These are phyloP conservation scores for Neurospora sp. DNA, from an alignment of 495 filamentous ascomycete genomes.

Conservation along the genomic window DNA sequence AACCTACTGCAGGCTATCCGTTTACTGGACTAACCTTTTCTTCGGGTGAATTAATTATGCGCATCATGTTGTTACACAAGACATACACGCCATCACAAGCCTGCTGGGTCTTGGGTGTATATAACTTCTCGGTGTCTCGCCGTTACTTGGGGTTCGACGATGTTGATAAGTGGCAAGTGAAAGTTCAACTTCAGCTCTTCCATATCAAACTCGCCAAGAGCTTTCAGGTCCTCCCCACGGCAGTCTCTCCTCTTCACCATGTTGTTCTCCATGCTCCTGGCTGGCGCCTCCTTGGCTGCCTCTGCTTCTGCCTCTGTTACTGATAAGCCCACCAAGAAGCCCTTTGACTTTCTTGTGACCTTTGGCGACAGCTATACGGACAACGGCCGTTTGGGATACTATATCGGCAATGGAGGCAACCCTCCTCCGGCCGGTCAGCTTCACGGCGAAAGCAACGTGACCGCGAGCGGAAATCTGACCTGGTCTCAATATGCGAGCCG, in stretches of 20 bases:
- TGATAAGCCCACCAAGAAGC: not conserved
- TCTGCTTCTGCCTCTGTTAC: slow-evolving; percentile 3
- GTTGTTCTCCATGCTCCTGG: slow-evolving; percentile 16
- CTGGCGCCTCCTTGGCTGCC: slow-evolving; percentile 13
- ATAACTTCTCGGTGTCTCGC: not conserved
- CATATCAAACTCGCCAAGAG: not conserved
- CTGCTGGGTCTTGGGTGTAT: not conserved
- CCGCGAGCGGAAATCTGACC: slow-evolving; percentile 52
- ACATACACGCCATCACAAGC: not conserved
- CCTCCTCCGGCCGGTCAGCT: slow-evolving; percentile 51
- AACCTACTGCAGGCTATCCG: not conserved
- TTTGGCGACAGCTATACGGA: slow-evolving; percentile 75
- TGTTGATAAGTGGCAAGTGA: not conserved
- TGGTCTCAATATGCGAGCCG: slow-evolving; percentile 56
- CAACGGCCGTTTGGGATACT: slow-evolving; percentile 53
- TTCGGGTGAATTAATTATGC: not conserved
- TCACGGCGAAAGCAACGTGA: slow-evolving; percentile 32
- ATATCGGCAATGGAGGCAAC: slow-evolving; percentile 44
- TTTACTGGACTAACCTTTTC: not conserved
- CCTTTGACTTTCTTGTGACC: slow-evolving; percentile 25
- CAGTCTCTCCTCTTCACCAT: slow-evolving; percentile 9
- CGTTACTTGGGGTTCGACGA: not conserved
- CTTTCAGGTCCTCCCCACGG: not conserved
- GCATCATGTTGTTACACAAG: not conserved
- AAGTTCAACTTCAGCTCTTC: not conserved